phyloP scores from a whole-genome alignment of 2,329 filamentous ascomycete genomes.

The Fusarium veterinarium region DNA sequence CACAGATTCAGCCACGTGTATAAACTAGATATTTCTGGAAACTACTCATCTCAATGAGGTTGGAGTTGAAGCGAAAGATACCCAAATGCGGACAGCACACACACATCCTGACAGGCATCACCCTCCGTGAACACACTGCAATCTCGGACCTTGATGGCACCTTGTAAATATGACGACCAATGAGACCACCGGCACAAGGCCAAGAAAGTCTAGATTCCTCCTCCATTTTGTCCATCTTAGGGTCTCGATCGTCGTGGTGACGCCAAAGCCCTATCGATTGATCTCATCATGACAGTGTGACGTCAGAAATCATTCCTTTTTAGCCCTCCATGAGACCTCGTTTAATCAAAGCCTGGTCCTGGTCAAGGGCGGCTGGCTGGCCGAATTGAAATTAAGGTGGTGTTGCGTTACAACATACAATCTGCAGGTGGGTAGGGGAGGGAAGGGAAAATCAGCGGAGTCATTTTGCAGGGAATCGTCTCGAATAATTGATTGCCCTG shows the following conservation, averaged over 20 bases:
- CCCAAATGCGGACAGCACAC: slow-evolving; percentile 34
- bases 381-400: slow-evolving; percentile 1
- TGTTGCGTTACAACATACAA: neutral
- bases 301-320: slow-evolving; percentile 22
- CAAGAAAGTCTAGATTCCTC: neutral
- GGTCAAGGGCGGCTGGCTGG: neutral
- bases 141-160: slow-evolving; percentile 7
- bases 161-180: slow-evolving; percentile 16
- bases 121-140: neutral
- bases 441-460: slow-evolving; percentile 19
- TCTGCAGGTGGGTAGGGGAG: neutral
- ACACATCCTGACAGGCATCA: slow-evolving; percentile 20
- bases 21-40: slow-evolving; percentile 29
- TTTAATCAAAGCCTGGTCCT: slow-evolving; percentile 7
- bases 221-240: neutral
- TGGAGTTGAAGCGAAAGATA: slow-evolving; percentile 34
- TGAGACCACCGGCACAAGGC: neutral
- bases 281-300: slow-evolving; percentile 40
- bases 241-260: slow-evolving; percentile 27
- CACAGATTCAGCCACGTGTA: slow-evolving; percentile 32
- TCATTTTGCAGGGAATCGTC: slow-evolving; percentile 22
- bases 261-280: slow-evolving; percentile 17
- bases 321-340: neutral
- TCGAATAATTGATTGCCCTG: slow-evolving; percentile 18
- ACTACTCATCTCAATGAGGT: slow-evolving; percentile 45